Conservation (phyloP, 1,284 basidiomycete species). For the Ceratobasidium sp. region DNA sequence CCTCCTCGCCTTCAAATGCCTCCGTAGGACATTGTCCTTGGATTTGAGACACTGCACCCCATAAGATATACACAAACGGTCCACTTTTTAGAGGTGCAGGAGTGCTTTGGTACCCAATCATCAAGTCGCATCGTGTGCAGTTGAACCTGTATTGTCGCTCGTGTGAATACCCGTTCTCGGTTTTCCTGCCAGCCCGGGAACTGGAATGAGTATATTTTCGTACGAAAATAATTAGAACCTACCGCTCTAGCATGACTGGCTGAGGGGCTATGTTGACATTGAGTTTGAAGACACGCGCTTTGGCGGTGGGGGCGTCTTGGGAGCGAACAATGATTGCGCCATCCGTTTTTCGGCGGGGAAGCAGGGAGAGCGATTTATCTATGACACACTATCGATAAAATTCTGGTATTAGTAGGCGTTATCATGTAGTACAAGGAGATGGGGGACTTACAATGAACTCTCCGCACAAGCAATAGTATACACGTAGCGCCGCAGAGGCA, state of each 20-base stretch:
- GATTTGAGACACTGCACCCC: constrained; percentile 79
- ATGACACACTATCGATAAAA: constrained; percentile 74
- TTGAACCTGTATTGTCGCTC: constrained; percentile 80
- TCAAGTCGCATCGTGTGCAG: constrained; percentile 79
- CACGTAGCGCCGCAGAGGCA: constrained; percentile 77
- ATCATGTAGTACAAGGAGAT: too few species aligned
- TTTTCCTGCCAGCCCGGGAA: constrained; percentile 65
- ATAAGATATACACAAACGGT: constrained; percentile 77
- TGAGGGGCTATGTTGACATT: constrained; percentile 71
- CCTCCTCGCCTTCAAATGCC: constrained; percentile 75
- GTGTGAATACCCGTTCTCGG: constrained; percentile 56
- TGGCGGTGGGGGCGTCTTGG: constrained; percentile 68
- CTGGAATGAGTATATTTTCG: constrained; percentile 17
- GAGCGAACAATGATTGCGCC: constrained; percentile 77
- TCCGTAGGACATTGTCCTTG: constrained; percentile 82
- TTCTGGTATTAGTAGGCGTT: too few species aligned
- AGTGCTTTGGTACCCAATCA: constrained; percentile 78
- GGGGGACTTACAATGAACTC: constrained; percentile 83
- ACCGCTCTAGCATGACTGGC: constrained; percentile 72
- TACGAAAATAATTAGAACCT: constrained; percentile 51
- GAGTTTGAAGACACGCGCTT: constrained; percentile 81
- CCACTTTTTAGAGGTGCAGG: constrained; percentile 79
- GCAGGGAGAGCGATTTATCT: constrained; percentile 75
- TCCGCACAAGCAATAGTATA: constrained; percentile 88
- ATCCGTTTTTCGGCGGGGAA: constrained; percentile 80